Evolutionary conservation across 2,329 filamentous ascomycete species (phyloP).

Genomic region (Cladophialophora bantiana): DNA sequence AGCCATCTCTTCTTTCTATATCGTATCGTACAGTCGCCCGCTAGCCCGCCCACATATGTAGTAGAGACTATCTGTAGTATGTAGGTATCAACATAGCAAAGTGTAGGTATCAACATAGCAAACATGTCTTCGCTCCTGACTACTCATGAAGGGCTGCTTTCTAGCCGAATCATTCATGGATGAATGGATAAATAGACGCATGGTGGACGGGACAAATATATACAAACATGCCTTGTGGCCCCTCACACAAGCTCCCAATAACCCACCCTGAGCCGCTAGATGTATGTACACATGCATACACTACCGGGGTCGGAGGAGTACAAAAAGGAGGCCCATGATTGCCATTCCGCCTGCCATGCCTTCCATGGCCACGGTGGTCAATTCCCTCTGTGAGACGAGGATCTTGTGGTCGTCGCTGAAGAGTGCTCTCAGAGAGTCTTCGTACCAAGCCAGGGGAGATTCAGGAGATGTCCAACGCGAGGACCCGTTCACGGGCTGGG

Average conservation of each 20-base stretch:
- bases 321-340: slow-evolving; percentile 61
- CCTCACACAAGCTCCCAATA: background rate
- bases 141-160: too few relatives aligned
- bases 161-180: background rate
- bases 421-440: slow-evolving; percentile 62
- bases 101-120: too few relatives aligned
- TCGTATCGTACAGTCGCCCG: background rate
- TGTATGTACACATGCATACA: background rate
- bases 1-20: background rate
- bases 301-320: slow-evolving; percentile 57
- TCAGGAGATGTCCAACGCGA: slow-evolving; percentile 37
- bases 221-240: background rate
- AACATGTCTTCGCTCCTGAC: too few relatives aligned
- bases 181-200: background rate
- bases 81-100: too few relatives aligned
- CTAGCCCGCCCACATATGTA: background rate
- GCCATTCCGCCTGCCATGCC: slow-evolving; percentile 71
- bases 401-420: slow-evolving; percentile 69
- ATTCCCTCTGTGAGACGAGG: slow-evolving; percentile 70
- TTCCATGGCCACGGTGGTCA: slow-evolving; percentile 73
- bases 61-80: background rate
- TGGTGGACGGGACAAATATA: background rate
- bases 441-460: slow-evolving; percentile 54
- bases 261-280: background rate
- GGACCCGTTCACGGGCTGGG: slow-evolving; percentile 35